Base-by-base conservation (phyloP, 805 yeast species). In the Pichia californica region DNA sequence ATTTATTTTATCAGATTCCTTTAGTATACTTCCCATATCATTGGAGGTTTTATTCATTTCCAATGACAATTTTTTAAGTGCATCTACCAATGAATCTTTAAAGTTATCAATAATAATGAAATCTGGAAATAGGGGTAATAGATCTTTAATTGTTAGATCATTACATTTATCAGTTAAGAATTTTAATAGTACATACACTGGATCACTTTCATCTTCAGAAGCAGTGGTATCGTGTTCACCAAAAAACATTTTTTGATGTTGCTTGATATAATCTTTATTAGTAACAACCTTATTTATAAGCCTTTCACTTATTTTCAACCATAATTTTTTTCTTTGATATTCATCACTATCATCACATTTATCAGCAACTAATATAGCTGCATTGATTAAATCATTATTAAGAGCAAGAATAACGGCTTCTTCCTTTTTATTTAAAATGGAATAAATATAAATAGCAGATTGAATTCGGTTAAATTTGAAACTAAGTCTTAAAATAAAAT, bases 71-170 rank as follows among this genome's bases (percentile, higher is more conserved):
- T 70, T 71, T 56, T 87, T 89, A 49, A 93, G 66, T n/a, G 91
- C 82, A 37, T 71, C 69, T 27, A 89, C 86, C 34, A 93, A 76
- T 52, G 88, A 95, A 37, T 83, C 85, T 51, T 88, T 87, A 55
- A 93, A 76, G 47, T 83, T 80, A 50, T 86, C 93, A 38, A 93
- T 81, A 23, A 86, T 79, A 0, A 85, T 75, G 45, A 85, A 78
- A 52, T 88, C 89, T 0, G 97, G 96, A 50, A 93, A 81, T 27
- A 87, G 66, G 2, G 94, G 94, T 40, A 93, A 63, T 32, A 93
- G 57, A 54, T 93, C 98, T 49, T 85, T 88, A 35, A 93, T 79
- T 3, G 81, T 74, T 18, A 85, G 58, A 13, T 74, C 54, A 14
- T 70, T 76, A 50, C 77, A 69, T 19, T 73, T 73, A 15, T 65